A percentile compares a stretch with the other conserved stretches of the same genome.
These are phyloP conservation scores for Crepidotus variabilis DNA, from an alignment of 768 basidiomycete genomes.

Conservation along the genomic window DNA sequence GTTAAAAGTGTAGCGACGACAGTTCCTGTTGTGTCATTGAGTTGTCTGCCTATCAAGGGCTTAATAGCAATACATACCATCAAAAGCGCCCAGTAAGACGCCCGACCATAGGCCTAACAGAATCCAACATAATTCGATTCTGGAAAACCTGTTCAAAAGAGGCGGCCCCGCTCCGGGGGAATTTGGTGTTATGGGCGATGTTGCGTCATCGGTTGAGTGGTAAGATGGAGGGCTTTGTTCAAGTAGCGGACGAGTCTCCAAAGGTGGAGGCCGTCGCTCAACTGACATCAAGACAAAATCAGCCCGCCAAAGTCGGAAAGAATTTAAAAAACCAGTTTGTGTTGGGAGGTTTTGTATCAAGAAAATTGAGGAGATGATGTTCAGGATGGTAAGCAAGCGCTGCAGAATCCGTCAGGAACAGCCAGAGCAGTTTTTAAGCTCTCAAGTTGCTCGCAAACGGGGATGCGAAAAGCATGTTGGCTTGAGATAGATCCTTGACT, in stretches of 20 bases:
- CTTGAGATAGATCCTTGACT: background rate
- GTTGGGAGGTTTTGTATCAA: background rate
- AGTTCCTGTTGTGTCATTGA: constrained; percentile 47
- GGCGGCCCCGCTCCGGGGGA: constrained; percentile 25
- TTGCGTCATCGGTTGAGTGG: constrained; percentile 38
- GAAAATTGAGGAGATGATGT: background rate
- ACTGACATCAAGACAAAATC: constrained; percentile 38
- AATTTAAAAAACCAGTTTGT: background rate
- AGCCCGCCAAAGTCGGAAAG: background rate
- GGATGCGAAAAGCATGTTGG: background rate
- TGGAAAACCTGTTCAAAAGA: constrained; percentile 44
- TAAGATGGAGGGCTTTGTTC: constrained; percentile 45
- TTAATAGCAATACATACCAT: constrained; percentile 46
- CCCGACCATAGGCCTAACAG: constrained; percentile 78
- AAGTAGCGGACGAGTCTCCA: constrained; percentile 59
- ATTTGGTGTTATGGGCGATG: constrained; percentile 21
- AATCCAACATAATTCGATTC: constrained; percentile 62
- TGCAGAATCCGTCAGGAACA: background rate
- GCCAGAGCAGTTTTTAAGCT: background rate
- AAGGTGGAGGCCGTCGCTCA: constrained; percentile 40
- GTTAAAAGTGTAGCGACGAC: constrained; percentile 84
- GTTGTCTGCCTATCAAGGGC: constrained; percentile 4
- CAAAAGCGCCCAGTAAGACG: constrained; percentile 81
- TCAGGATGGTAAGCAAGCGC: background rate
- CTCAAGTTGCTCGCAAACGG: background rate